Evolutionary conservation across 805 yeast genomes (phyloP).

Genomic region (Sporopachydermia lactativora): DNA sequence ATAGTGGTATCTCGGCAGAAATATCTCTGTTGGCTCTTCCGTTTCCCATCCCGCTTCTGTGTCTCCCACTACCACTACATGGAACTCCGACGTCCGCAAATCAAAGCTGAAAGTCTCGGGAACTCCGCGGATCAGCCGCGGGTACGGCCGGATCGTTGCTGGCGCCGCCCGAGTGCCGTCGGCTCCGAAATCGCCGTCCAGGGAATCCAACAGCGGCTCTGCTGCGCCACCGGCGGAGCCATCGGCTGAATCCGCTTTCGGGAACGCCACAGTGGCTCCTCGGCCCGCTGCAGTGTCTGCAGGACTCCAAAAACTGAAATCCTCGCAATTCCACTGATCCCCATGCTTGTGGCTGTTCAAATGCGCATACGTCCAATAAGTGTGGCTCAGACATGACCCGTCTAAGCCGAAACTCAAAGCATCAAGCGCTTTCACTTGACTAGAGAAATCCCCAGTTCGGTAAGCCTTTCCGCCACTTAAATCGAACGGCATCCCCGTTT

Average conservation of each 20-base stretch:
- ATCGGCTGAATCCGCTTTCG: neutral
- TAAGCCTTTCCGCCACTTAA: constrained; percentile 76
- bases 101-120: constrained; percentile 46
- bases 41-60: constrained; percentile 14
- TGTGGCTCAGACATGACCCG: constrained; percentile 51
- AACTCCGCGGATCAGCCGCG: constrained; percentile 48
- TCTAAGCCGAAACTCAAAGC: constrained; percentile 73
- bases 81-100: constrained; percentile 30
- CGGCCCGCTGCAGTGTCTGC: neutral
- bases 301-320: constrained; percentile 70
- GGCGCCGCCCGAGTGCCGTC: constrained; percentile 63
- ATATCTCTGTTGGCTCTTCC: constrained; percentile 41
- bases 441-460: constrained; percentile 44
- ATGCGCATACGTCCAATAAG: constrained; percentile 78
- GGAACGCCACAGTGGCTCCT: neutral
- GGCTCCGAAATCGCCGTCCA: constrained; percentile 8
- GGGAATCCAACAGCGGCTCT: too few species aligned
- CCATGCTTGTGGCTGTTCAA: constrained; percentile 74
- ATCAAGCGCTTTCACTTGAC: constrained; percentile 76
- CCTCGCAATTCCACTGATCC: constrained; percentile 89
- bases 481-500: constrained; percentile 96
- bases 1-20: constrained; percentile 63
- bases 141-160: constrained; percentile 69
- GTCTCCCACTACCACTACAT: constrained; percentile 27
- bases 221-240: too few species aligned